Evolutionary conservation across 371 early-diverging fungal species (phyloP).

Genomic region (Apophysomyces variabilis): DNA sequence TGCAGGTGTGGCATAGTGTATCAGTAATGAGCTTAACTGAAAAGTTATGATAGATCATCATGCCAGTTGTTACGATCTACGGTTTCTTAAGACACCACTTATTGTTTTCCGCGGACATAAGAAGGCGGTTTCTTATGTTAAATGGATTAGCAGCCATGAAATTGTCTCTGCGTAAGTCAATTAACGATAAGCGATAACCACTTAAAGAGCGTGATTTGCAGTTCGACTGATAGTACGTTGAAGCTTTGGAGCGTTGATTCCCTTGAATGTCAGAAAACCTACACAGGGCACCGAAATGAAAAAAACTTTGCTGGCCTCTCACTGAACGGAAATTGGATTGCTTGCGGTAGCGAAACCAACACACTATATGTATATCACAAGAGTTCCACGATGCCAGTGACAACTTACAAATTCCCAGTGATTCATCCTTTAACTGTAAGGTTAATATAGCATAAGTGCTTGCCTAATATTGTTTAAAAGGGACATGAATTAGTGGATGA

Average conservation of each 20-base stretch:
- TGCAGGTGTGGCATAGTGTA: slow-evolving; percentile 59
- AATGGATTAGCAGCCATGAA: slow-evolving; percentile 73
- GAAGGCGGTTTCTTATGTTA: slow-evolving; percentile 93
- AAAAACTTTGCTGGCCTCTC: slow-evolving; percentile 95
- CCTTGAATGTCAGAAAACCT: slow-evolving; percentile 67
- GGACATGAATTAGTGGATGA: slow-evolving; percentile 59
- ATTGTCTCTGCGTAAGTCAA: slow-evolving; percentile 74
- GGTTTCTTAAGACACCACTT: slow-evolving; percentile 70
- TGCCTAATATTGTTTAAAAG: slow-evolving; percentile 27
- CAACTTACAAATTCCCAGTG: slow-evolving; percentile 75
- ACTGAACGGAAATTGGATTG: slow-evolving; percentile 81
- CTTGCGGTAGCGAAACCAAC: slow-evolving; percentile 93
- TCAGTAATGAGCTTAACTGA: neutral
- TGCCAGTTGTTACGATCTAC: slow-evolving; percentile 86
- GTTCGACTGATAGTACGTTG: slow-evolving; percentile 89
- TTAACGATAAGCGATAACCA: neutral
- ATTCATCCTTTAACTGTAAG: slow-evolving; percentile 65
- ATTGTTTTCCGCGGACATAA: slow-evolving; percentile 80
- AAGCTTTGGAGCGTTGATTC: slow-evolving; percentile 77
- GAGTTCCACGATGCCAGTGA: slow-evolving; percentile 70
- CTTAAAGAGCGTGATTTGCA: slow-evolving; percentile 11
- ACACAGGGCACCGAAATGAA: slow-evolving; percentile 86
- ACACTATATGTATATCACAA: slow-evolving; percentile 83
- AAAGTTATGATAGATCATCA: slow-evolving; percentile 72
- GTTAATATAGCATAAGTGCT: slow-evolving; percentile 16